Evolutionary conservation across 1,139 yeast genomes (phyloP).

Genomic region (Taphrina deformans): DNA sequence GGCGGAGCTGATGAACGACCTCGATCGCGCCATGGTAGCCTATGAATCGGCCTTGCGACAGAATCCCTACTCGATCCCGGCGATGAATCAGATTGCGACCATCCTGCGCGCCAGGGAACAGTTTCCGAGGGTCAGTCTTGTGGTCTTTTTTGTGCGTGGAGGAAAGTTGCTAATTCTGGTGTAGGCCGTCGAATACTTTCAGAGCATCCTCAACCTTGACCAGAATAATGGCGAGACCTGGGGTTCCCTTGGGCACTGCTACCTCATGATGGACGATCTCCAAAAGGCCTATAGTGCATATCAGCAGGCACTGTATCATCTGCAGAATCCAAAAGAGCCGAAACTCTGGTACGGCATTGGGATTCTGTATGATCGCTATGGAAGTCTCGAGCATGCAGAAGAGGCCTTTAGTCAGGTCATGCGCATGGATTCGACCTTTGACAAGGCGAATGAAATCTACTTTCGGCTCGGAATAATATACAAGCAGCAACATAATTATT

Average conservation of each 20-base stretch:
- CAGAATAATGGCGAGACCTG: slow-evolving; percentile 95
- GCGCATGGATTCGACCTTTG: slow-evolving; percentile 93
- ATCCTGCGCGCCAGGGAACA: slow-evolving; percentile 84
- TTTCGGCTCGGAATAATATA: slow-evolving; percentile 96
- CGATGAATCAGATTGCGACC: slow-evolving; percentile 81
- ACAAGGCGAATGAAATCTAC: slow-evolving; percentile 93
- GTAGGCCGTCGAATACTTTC: slow-evolving; percentile 93
- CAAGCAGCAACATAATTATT: slow-evolving; percentile 86
- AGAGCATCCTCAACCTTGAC: slow-evolving; percentile 74
- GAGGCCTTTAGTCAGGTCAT: slow-evolving; percentile 95
- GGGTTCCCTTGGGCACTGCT: slow-evolving; percentile 97
- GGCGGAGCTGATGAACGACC: slow-evolving; percentile 86
- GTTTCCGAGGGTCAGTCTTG: slow-evolving; percentile 50
- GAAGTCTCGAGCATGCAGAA: slow-evolving; percentile 93
- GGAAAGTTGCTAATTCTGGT: not conserved
- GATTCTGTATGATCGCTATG: slow-evolving; percentile 90
- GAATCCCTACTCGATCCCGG: slow-evolving; percentile 81
- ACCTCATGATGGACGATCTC: slow-evolving; percentile 90
- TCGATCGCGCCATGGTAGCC: slow-evolving; percentile 82
- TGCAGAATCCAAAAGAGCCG: slow-evolving; percentile 93
- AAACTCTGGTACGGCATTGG: slow-evolving; percentile 99
- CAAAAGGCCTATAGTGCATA: slow-evolving; percentile 95
- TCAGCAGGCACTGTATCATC: slow-evolving; percentile 88
- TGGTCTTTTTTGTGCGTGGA: not conserved
- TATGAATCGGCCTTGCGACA: slow-evolving; percentile 89